These are phyloP conservation scores for Mediolabrus comicus DNA, from an alignment of 108 stramenopile genomes.

Conservation along the genomic window DNA sequence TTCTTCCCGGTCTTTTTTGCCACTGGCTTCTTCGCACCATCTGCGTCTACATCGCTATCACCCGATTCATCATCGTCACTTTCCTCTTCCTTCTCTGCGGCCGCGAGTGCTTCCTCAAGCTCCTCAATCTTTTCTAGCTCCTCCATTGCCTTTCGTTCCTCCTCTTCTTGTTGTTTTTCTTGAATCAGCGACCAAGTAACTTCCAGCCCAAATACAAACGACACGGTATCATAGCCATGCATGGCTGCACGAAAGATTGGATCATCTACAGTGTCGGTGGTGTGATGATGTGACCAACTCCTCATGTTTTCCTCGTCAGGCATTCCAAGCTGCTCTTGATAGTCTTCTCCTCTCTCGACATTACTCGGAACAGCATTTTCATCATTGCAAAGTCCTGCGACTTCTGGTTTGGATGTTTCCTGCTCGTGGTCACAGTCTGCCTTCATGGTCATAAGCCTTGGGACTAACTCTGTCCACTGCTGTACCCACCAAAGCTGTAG, in stretches of 20 bases:
- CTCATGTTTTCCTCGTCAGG: constrained; percentile 96
- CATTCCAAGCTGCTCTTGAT: constrained; percentile 90
- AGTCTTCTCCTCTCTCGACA: constrained; percentile 82
- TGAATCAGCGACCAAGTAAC: constrained; percentile 93
- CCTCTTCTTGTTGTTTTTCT: constrained; percentile 87
- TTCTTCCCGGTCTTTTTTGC: too few species aligned
- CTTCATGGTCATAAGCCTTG: constrained; percentile 82
- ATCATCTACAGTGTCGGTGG: constrained; percentile 91
- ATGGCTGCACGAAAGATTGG: constrained; percentile 90
- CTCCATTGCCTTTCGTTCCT: constrained; percentile 67
- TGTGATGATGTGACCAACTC: constrained; percentile 92
- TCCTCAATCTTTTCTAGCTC: constrained; percentile 56
- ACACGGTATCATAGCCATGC: constrained; percentile 82
- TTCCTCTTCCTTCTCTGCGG: constrained; percentile 2
- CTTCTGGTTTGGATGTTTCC: constrained; percentile 25
- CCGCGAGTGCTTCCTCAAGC: constrained; percentile 9
- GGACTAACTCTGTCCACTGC: constrained; percentile 81
- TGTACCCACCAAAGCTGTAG: constrained; percentile 80
- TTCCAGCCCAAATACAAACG: constrained; percentile 94
- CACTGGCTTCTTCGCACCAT: background rate
- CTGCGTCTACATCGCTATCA: constrained; percentile 1
- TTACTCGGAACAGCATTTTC: constrained; percentile 23
- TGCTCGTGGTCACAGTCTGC: constrained; percentile 49
- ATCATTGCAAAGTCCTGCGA: constrained; percentile 20
- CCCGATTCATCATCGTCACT: background rate